Percentiles rank a stretch among this genome's conserved stretches.
Evolutionary conservation across 805 yeast species (phyloP).

Genomic region (Kodamaea kakaduensis): DNA sequence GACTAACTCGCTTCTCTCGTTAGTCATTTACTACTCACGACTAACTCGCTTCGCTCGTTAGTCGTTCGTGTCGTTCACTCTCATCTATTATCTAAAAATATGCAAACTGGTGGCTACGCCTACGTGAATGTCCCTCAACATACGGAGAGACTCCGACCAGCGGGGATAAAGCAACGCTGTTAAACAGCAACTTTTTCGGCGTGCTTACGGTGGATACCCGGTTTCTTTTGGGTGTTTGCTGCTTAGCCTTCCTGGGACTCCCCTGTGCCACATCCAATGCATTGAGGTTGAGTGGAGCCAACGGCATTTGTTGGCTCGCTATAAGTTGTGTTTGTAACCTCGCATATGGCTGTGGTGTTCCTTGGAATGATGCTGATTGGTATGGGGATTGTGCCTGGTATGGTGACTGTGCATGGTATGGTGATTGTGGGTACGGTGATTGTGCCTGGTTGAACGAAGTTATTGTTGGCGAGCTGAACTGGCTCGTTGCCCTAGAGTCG

Average conservation of each 20-base stretch:
- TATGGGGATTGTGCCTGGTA: conserved; percentile 1
- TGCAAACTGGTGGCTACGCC: conserved; percentile 7
- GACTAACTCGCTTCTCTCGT: too few species aligned
- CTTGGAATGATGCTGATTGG: too few species aligned
- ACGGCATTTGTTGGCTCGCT: conserved; percentile 7
- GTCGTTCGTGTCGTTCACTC: too few species aligned
- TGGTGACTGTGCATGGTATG: conserved; percentile 2
- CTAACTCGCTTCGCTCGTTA: too few species aligned
- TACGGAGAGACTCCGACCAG: conserved; percentile 3
- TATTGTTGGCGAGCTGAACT: conserved; percentile 1
- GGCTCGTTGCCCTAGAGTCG: conserved; percentile 1
- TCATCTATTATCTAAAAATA: conserved; percentile 3
- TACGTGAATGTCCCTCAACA: neutral
- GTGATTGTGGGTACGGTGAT: conserved; percentile 2
- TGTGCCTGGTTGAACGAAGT: conserved; percentile 1
- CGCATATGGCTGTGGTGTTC: conserved; percentile 1
- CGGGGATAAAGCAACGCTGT: conserved; percentile 5
- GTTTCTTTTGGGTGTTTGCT: conserved; percentile 4
- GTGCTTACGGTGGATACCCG: conserved; percentile 5
- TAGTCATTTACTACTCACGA: too few species aligned
- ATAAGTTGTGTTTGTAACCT: conserved; percentile 1
- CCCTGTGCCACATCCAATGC: conserved; percentile 2
- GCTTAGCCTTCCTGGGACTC: conserved; percentile 6
- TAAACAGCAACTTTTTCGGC: conserved; percentile 6
- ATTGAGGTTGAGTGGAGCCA: conserved; percentile 10